Conservation (phyloP, 2,329 filamentous ascomycete genomes). For the Aschersonia sp. region DNA sequence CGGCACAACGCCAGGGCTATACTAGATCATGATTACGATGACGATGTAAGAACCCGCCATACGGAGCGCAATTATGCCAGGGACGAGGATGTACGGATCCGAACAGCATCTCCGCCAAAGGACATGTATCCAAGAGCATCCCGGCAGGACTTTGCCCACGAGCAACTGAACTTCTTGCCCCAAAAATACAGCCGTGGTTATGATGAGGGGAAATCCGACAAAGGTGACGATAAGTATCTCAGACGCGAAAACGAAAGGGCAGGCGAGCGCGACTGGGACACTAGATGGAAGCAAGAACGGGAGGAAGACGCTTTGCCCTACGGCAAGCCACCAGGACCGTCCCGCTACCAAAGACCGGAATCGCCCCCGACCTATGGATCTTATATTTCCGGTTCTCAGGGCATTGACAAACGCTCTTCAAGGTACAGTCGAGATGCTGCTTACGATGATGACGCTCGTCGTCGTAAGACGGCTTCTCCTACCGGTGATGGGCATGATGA, state of each 20-base stretch:
- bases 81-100: slow-evolving; percentile 7
- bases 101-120: slow-evolving; percentile 6
- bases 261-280: slow-evolving; percentile 7
- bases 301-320: slow-evolving; percentile 37
- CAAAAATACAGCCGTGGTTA: slow-evolving; percentile 30
- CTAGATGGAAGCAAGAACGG: slow-evolving; percentile 8
- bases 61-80: slow-evolving; percentile 1
- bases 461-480: neutral
- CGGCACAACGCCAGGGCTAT: slow-evolving; percentile 6
- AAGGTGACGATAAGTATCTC: slow-evolving; percentile 5
- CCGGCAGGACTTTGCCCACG: slow-evolving; percentile 14
- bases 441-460: slow-evolving; percentile 1
- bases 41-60: neutral
- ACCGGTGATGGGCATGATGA: slow-evolving; percentile 9
- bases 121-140: slow-evolving; percentile 7
- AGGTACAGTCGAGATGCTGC: slow-evolving; percentile 5
- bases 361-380: slow-evolving; percentile 13
- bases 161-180: slow-evolving; percentile 29
- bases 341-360: slow-evolving; percentile 10
- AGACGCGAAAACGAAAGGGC: slow-evolving; percentile 11
- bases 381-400: slow-evolving; percentile 10
- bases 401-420: slow-evolving; percentile 10
- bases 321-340: slow-evolving; percentile 18
- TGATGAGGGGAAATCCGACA: slow-evolving; percentile 5
- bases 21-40: slow-evolving; percentile 2